Base-by-base conservation (phyloP, 805 yeast genomes). In the Candida alai region DNA sequence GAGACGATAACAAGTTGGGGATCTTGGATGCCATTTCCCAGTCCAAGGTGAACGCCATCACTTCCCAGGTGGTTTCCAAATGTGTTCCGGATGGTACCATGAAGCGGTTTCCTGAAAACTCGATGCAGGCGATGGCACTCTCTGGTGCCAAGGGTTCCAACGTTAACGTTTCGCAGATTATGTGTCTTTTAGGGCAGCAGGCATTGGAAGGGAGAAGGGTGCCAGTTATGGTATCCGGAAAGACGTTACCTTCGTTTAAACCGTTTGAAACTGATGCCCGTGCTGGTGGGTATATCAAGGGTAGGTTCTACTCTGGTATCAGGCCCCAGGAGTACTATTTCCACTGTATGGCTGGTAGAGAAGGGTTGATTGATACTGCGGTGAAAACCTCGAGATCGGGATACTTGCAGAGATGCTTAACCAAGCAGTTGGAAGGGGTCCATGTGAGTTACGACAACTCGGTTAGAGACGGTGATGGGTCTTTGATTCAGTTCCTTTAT, bases 281-380 rank as follows among this genome's bases (percentile, higher is more conserved):
- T 59, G 97, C 99, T 17, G 99, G 99, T 72, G 99, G 99, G 36
- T 93, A 87, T 59, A 86, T 93, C 56, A 85, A 90, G 60, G 90
- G 94, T 42, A 84, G 99, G 50, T 93, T 93, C 79, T 94, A 87
- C 60, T 87, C 97, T 25, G 98, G 98, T 62, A 84, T 93, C 48
- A 79, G 86, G 60, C 98, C 98, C 4, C 99, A 93, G 65, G 99
- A 93, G 62, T 93, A 94, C 65, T 93, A 89, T 59, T 93, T 94
- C 93, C 99, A 93, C 68, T 93, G 97, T 73, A 93, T 93, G 98
- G 98, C 99, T 36, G 99, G 99, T 66, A 84, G 99, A 72, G 99
- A 93, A 73, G 99, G 99, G 69, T 77, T 93, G 55, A 93, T 93
- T 68, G 99, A 93, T 74, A 93, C 99, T 40, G 98, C 99, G 32